Percentiles rank a stretch among this genome's conserved stretches.
Evolutionary conservation across 768 basidiomycete species (phyloP).

Genomic region (Tulasnella sp.): DNA sequence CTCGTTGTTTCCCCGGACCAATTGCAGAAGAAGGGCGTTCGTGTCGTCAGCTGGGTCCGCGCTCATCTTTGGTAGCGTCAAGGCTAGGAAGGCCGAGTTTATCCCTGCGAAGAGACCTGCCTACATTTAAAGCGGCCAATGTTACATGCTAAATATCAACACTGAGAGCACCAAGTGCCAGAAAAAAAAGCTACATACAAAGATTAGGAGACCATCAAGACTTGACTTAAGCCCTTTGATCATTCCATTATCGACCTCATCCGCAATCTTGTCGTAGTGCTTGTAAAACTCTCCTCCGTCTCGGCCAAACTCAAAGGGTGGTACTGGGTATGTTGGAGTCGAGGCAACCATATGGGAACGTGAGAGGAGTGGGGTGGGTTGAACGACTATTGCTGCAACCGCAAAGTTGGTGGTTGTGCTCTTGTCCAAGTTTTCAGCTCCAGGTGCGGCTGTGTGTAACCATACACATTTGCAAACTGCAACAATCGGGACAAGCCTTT

Average conservation of each 20-base stretch:
- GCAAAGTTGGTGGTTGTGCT: background rate
- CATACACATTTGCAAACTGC: too few relatives aligned
- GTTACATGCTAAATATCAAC: background rate
- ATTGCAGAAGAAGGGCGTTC: constrained; percentile 5
- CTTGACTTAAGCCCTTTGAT: background rate
- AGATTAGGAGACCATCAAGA: background rate
- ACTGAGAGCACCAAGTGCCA: background rate
- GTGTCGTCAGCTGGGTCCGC: constrained; percentile 8
- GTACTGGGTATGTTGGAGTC: background rate
- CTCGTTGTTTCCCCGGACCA: background rate
- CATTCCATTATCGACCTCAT: background rate
- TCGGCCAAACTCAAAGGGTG: background rate
- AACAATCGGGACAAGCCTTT: too few relatives aligned
- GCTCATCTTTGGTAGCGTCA: constrained; percentile 3
- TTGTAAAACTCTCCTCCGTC: constrained; percentile 11
- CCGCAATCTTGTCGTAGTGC: constrained; percentile 10
- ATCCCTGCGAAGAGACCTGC: constrained; percentile 13
- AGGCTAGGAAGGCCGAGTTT: background rate
- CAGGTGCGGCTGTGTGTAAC: background rate
- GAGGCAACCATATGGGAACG: background rate
- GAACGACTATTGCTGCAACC: background rate
- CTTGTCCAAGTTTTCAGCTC: background rate
- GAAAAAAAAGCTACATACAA: background rate
- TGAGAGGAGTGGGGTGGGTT: background rate
- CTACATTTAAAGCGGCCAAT: background rate